Evolutionary conservation across 495 filamentous ascomycete species (phyloP).

Genomic region (Neurospora sp.): DNA sequence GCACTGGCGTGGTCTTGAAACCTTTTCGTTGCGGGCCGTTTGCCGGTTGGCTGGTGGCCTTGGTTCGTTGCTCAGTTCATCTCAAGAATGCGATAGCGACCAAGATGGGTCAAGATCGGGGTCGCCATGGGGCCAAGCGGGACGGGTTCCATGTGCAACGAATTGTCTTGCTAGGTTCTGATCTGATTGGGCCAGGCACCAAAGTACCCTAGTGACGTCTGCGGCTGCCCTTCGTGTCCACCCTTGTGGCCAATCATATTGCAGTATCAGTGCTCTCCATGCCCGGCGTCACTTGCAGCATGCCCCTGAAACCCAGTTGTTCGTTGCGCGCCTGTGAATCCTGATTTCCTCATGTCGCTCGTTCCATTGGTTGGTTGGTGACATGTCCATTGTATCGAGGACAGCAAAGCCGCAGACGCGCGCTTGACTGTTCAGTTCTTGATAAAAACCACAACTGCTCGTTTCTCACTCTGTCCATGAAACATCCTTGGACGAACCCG

Average conservation of each 20-base stretch:
- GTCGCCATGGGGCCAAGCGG: not conserved
- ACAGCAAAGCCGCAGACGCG: not conserved
- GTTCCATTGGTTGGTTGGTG: not conserved
- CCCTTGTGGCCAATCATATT: not conserved
- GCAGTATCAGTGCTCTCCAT: not conserved
- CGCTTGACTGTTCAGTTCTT: not conserved
- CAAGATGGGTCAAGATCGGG: not conserved
- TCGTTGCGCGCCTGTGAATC: not conserved
- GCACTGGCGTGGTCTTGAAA: not conserved
- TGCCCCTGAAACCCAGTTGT: not conserved
- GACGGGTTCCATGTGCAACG: not conserved
- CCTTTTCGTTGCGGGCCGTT: not conserved
- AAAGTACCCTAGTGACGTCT: conserved; percentile 16
- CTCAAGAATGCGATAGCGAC: not conserved
- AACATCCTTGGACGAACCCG: not conserved
- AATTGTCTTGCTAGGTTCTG: not conserved
- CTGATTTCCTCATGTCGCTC: not conserved
- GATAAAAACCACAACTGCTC: not conserved
- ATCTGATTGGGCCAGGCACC: conserved; percentile 4
- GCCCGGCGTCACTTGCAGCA: not conserved
- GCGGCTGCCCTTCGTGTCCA: conserved; percentile 6
- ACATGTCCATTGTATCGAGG: not conserved
- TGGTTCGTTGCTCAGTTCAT: not conserved
- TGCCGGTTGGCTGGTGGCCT: not conserved
- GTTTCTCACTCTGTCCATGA: not conserved